These are phyloP conservation scores for Basidiobolus heterosporus DNA, from an alignment of 371 early-diverging fungal genomes.

Conservation along the genomic window DNA sequence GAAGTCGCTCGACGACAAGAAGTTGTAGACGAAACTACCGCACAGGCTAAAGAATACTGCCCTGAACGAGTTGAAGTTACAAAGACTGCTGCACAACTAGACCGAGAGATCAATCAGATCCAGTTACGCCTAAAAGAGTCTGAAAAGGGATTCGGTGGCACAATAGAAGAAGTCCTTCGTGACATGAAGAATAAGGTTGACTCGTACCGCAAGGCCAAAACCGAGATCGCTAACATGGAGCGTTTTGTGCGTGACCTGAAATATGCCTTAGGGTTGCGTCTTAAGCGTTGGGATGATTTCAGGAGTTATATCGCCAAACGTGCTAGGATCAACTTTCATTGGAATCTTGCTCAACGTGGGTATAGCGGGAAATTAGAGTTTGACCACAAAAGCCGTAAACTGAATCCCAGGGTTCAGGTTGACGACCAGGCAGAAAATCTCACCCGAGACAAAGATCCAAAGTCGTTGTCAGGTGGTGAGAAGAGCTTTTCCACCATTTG, in stretches of 20 bases:
- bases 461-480: slow-evolving; percentile 95
- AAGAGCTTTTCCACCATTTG: slow-evolving; percentile 97
- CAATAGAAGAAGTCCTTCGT: slow-evolving; percentile 33
- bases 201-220: slow-evolving; percentile 38
- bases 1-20: slow-evolving; percentile 4
- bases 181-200: slow-evolving; percentile 25
- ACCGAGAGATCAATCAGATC: slow-evolving; percentile 33
- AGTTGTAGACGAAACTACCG: slow-evolving; percentile 10
- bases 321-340: slow-evolving; percentile 51
- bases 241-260: slow-evolving; percentile 18
- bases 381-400: slow-evolving; percentile 47
- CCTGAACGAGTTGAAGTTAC: slow-evolving; percentile 41
- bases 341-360: slow-evolving; percentile 62
- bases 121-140: slow-evolving; percentile 32
- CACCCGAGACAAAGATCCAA: slow-evolving; percentile 61
- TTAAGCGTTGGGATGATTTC: slow-evolving; percentile 45
- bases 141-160: slow-evolving; percentile 26
- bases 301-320: slow-evolving; percentile 50
- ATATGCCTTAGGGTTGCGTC: slow-evolving; percentile 33
- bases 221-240: not conserved
- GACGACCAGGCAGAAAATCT: slow-evolving; percentile 14
- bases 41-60: slow-evolving; percentile 32
- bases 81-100: slow-evolving; percentile 25
- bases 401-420: slow-evolving; percentile 39
- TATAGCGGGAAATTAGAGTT: slow-evolving; percentile 77